Evolutionary conservation across 805 yeast genomes (phyloP).

Genomic region (Wickerhamiella occidentalis): DNA sequence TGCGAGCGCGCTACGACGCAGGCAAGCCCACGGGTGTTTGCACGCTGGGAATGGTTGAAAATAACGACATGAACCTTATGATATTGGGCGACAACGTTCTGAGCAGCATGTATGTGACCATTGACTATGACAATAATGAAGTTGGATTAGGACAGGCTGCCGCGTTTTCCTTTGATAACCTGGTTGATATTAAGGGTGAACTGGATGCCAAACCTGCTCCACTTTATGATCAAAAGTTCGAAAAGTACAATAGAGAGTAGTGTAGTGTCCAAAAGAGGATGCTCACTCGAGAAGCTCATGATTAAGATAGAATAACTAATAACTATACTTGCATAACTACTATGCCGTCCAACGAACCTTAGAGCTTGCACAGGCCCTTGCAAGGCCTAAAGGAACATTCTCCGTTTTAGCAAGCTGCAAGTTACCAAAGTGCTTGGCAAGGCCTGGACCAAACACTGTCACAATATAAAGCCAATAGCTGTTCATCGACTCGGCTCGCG

Average conservation of each 20-base stretch:
- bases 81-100: slow-evolving; percentile 58
- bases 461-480: not conserved
- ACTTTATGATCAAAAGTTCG: not conserved
- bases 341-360: no score
- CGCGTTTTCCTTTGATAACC: not conserved
- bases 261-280: no score
- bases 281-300: no score
- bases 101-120: slow-evolving; percentile 33
- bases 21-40: not conserved
- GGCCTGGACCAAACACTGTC: not conserved
- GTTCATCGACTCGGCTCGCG: not conserved
- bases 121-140: not conserved
- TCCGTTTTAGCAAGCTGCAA: not conserved
- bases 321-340: no score
- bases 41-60: not conserved
- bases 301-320: no score
- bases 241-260: not conserved
- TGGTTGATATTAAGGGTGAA: not conserved
- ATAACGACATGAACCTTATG: not conserved
- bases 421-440: not conserved
- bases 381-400: slow-evolving; percentile 3
- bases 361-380: not conserved
- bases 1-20: not conserved
- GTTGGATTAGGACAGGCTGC: slow-evolving; percentile 2
- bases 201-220: not conserved